Evolutionary conservation across 176 grass and related monocot species (phyloP).

Genomic region (Aegilops umbellulata): DNA sequence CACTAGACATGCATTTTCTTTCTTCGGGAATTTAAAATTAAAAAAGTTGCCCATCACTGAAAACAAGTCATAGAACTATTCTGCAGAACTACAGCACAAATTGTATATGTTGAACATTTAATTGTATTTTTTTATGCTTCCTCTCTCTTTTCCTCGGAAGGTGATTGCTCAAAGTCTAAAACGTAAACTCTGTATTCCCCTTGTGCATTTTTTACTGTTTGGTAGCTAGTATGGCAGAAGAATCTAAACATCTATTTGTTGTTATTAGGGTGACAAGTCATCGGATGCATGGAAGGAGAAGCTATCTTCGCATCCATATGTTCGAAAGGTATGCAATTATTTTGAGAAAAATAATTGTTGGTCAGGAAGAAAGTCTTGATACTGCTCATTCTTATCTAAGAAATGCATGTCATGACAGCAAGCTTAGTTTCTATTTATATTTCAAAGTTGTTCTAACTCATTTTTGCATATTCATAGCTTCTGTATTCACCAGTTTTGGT

Average conservation of each 20-base stretch:
- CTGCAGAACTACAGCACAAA: neutral
- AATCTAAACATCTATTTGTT: conserved; percentile 30
- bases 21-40: neutral
- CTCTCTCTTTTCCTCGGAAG: neutral
- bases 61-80: neutral
- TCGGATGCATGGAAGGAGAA: conserved; percentile 70
- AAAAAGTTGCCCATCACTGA: neutral
- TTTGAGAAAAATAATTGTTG: neutral
- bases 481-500: conserved; percentile 45
- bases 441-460: conserved; percentile 13
- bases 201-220: neutral
- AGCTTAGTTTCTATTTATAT: conserved; percentile 1
- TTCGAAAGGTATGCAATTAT: conserved; percentile 52
- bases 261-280: conserved; percentile 45
- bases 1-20: neutral
- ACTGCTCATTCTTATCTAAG: conserved; percentile 9
- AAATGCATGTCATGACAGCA: conserved; percentile 14
- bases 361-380: neutral
- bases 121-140: conserved; percentile 24
- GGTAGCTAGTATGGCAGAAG: neutral
- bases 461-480: conserved; percentile 51
- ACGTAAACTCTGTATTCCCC: conserved; percentile 3
- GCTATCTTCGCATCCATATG: conserved; percentile 70
- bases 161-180: neutral
- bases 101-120: neutral